Evolutionary conservation across 2,329 filamentous ascomycete genomes (phyloP).

Genomic region (Fusarium sp.): DNA sequence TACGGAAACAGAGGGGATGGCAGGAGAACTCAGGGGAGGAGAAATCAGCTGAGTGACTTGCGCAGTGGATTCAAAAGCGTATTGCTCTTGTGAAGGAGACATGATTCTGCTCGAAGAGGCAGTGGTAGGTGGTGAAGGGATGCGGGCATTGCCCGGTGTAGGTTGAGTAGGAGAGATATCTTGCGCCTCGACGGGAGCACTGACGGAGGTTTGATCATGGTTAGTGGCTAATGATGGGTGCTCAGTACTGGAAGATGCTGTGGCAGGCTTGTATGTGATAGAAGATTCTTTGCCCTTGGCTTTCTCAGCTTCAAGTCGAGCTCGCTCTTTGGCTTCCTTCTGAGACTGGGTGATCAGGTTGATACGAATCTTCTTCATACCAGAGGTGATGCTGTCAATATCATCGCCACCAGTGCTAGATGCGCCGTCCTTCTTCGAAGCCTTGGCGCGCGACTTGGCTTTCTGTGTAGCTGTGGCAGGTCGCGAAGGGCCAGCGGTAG

Average conservation of each 20-base stretch:
- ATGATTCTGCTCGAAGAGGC: slow-evolving; percentile 37
- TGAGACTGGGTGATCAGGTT: slow-evolving; percentile 67
- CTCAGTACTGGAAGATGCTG: not conserved
- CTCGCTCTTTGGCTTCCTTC: slow-evolving; percentile 59
- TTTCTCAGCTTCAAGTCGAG: slow-evolving; percentile 38
- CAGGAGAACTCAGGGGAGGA: slow-evolving; percentile 44
- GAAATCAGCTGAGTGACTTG: slow-evolving; percentile 36
- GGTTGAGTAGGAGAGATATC: slow-evolving; percentile 27
- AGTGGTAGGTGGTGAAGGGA: slow-evolving; percentile 35
- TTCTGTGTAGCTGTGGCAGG: slow-evolving; percentile 16
- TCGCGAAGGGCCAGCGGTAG: slow-evolving; percentile 24
- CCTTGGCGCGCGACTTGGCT: slow-evolving; percentile 18
- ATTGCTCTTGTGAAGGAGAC: slow-evolving; percentile 37
- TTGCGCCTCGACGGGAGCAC: not conserved
- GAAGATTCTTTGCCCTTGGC: slow-evolving; percentile 3
- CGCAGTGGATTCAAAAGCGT: slow-evolving; percentile 28
- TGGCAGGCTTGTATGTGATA: not conserved
- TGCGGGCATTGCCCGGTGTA: not conserved
- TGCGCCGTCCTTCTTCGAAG: slow-evolving; percentile 18
- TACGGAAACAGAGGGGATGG: slow-evolving; percentile 39
- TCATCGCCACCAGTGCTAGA: slow-evolving; percentile 45
- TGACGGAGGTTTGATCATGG: not conserved
- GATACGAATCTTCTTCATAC: slow-evolving; percentile 71
- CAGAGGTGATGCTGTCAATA: slow-evolving; percentile 63
- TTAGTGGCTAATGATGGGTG: not conserved